A percentile compares a stretch with the other conserved stretches of the same genome.
phyloP scores from a whole-genome alignment of 805 yeast species.

The Ogataea nitratoaversa region DNA sequence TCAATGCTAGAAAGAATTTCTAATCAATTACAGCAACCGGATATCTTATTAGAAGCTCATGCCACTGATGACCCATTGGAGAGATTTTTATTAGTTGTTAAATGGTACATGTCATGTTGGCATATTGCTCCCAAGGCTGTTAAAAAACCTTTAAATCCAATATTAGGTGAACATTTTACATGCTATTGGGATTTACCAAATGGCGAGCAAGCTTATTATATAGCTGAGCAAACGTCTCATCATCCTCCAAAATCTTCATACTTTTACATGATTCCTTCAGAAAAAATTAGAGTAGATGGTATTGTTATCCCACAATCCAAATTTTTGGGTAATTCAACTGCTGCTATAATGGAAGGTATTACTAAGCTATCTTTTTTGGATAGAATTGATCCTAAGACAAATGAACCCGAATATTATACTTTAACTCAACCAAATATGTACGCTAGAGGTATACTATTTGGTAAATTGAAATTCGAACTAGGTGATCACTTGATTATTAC shows the following conservation, averaged over 20 bases:
- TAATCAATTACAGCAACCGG: conserved; percentile 79
- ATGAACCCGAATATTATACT: conserved; percentile 62
- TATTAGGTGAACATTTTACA: conserved; percentile 84
- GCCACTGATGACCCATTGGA: conserved; percentile 50
- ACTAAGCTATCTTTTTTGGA: conserved; percentile 69
- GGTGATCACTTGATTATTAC: conserved; percentile 87
- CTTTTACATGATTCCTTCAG: conserved; percentile 80
- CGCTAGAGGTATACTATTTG: conserved; percentile 89
- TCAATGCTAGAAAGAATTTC: conserved; percentile 95
- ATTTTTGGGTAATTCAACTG: conserved; percentile 93
- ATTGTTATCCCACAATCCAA: conserved; percentile 80
- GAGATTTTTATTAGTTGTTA: conserved; percentile 69
- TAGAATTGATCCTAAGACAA: conserved; percentile 39
- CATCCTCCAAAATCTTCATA: conserved; percentile 98
- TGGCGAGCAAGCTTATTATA: conserved; percentile 67
- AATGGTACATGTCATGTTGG: conserved; percentile 95
- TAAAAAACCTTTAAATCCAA: conserved; percentile 94
- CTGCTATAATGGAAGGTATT: conserved; percentile 93
- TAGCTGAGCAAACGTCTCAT: conserved; percentile 94
- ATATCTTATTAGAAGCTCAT: conserved; percentile 67
- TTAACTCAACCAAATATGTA: conserved; percentile 95
- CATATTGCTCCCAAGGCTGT: conserved; percentile 98
- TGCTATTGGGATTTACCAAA: conserved; percentile 88
- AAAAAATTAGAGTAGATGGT: conserved; percentile 83
- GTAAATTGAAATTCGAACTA: conserved; percentile 81